Percentiles rank a stretch among this genome's conserved stretches.
Evolutionary conservation across 192 early-diverging fungal genomes (phyloP).

Genomic region (Allomyces javanicus): DNA sequence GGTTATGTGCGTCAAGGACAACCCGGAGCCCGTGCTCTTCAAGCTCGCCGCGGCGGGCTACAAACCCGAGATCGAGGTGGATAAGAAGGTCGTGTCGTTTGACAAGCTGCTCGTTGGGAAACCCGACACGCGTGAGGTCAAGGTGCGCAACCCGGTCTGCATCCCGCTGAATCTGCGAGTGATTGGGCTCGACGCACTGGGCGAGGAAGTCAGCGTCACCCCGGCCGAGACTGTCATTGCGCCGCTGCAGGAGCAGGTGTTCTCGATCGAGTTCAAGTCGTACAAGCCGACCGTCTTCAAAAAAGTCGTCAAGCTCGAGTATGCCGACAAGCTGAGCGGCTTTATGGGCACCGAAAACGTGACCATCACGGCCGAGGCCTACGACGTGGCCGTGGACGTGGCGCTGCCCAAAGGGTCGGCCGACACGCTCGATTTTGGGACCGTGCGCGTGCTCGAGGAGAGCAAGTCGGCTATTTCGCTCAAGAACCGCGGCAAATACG

Average conservation of each 20-base stretch:
- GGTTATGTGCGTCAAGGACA: constrained; percentile 39
- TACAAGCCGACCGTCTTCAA: constrained; percentile 28
- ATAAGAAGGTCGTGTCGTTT: constrained; percentile 34
- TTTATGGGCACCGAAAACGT: constrained; percentile 18
- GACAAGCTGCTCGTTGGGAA: constrained; percentile 37
- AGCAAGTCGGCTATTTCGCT: constrained; percentile 24
- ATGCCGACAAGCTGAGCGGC: constrained; percentile 15
- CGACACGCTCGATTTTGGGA: constrained; percentile 38
- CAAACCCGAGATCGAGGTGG: constrained; percentile 38
- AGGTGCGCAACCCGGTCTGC: constrained; percentile 27
- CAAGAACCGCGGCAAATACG: constrained; percentile 37
- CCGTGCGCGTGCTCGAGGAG: constrained; percentile 31
- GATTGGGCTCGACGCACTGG: constrained; percentile 27
- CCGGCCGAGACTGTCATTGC: constrained; percentile 32
- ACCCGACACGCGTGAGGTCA: constrained; percentile 28
- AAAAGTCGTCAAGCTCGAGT: constrained; percentile 26
- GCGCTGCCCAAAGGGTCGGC: constrained; percentile 43
- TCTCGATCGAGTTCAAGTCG: constrained; percentile 33
- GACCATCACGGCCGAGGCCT: constrained; percentile 36
- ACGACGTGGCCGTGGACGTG: constrained; percentile 39
- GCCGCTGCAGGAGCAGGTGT: constrained; percentile 16
- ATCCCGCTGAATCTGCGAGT: constrained; percentile 34
- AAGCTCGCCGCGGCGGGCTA: constrained; percentile 34
- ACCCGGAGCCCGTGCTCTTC: constrained; percentile 36
- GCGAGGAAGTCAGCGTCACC: constrained; percentile 33